These are phyloP conservation scores for Trifolium subterraneum DNA, from an alignment of 306 rosid genomes.

Conservation along the genomic window DNA sequence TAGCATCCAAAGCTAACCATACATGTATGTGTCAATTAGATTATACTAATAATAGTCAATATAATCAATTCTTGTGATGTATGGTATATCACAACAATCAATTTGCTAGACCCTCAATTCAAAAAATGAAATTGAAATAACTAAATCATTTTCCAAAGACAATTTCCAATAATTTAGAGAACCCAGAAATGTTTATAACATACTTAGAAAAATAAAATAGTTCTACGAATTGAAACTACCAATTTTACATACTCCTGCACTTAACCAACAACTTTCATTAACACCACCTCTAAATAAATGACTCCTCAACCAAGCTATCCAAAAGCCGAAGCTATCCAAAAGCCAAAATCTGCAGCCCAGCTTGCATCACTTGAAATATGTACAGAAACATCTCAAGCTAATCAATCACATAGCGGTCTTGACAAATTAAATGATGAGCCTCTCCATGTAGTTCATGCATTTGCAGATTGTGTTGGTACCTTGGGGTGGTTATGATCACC, in stretches of 20 bases:
- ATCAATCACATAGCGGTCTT: constrained; percentile 38
- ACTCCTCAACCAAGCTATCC: constrained; percentile 50
- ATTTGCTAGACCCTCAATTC: background rate
- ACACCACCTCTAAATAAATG: constrained; percentile 45
- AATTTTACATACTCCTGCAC: constrained; percentile 57
- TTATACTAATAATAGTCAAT: background rate
- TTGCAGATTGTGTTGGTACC: constrained; percentile 77
- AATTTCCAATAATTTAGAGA: constrained; percentile 53
- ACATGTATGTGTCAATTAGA: background rate
- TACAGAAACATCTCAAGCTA: constrained; percentile 73
- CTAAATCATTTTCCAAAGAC: constrained; percentile 33
- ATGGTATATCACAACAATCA: background rate
- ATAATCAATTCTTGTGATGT: background rate
- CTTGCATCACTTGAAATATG: constrained; percentile 65
- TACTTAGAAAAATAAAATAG: constrained; percentile 50
- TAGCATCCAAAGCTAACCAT: constrained; percentile 7
- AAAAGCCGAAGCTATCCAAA: constrained; percentile 45
- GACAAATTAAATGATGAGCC: constrained; percentile 43
- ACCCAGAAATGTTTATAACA: constrained; percentile 57
- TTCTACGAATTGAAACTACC: constrained; percentile 54
- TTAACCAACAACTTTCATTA: constrained; percentile 40
- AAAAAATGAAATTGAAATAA: constrained; percentile 13
- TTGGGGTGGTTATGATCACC: constrained; percentile 95
- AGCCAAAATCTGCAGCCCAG: constrained; percentile 49
- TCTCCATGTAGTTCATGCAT: constrained; percentile 58